Percentiles rank a stretch among this genome's conserved stretches.
phyloP scores from a whole-genome alignment of 345 rosid species.

The Heritiera fomes region DNA sequence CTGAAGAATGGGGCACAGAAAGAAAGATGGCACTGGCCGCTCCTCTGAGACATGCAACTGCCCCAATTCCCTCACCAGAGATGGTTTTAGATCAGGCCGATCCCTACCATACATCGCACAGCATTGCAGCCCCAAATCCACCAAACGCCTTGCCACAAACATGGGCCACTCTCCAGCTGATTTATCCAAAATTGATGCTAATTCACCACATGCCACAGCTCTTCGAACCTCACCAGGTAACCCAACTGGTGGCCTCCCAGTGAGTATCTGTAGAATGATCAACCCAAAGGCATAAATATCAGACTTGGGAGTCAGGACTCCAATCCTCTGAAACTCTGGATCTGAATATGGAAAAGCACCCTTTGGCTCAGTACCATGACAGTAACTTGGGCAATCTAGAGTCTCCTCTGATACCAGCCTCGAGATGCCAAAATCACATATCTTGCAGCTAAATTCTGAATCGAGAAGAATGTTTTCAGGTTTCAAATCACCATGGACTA shows the following conservation, averaged over 20 bases:
- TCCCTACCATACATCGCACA: conserved; percentile 50
- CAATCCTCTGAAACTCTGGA: conserved; percentile 61
- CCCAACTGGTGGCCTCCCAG: conserved; percentile 56
- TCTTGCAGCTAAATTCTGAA: conserved; percentile 67
- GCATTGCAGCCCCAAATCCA: conserved; percentile 59
- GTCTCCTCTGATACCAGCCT: conserved; percentile 52
- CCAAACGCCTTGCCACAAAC: conserved; percentile 46
- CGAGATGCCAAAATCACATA: conserved; percentile 67
- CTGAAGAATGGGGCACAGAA: conserved; percentile 74
- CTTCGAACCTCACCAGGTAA: conserved; percentile 53
- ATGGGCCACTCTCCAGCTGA: conserved; percentile 74
- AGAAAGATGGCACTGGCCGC: conserved; percentile 62
- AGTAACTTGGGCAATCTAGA: conserved; percentile 45
- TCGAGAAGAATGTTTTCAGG: conserved; percentile 69
- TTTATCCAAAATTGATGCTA: conserved; percentile 52
- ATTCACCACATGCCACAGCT: conserved; percentile 43
- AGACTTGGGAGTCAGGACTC: conserved; percentile 58
- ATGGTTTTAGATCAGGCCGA: conserved; percentile 60
- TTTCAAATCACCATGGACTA: conserved; percentile 71
- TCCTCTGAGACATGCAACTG: conserved; percentile 58
- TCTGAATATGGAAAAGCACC: conserved; percentile 61
- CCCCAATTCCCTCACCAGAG: conserved; percentile 64
- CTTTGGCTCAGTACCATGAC: conserved; percentile 41
- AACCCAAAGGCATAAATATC: conserved; percentile 65
- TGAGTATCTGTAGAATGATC: conserved; percentile 65